A percentile compares a stretch with the other conserved stretches of the same genome.
phyloP scores from a whole-genome alignment of 2,329 filamentous ascomycete genomes.

The Talaromyces sp. region DNA sequence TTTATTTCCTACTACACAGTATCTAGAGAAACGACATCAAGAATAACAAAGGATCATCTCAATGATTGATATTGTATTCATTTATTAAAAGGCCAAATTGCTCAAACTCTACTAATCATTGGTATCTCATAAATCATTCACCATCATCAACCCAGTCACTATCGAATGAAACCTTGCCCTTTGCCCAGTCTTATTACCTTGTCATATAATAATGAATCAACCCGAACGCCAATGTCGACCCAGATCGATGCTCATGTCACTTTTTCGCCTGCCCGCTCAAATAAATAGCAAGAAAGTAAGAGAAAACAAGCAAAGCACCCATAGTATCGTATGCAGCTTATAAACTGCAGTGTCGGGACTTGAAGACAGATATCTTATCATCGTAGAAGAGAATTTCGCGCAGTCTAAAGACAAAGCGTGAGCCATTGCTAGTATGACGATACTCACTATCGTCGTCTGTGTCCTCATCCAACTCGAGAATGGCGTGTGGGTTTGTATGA shows the following conservation, averaged over 20 bases:
- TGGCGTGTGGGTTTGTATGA: conserved; percentile 21
- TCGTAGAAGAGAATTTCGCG: conserved; percentile 80
- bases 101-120: conserved; percentile 5
- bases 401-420: conserved; percentile 53
- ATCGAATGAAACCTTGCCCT: background rate
- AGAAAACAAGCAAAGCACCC: background rate
- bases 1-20: no score
- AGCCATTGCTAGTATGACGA: conserved; percentile 44
- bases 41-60: no score
- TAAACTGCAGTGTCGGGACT: conserved; percentile 59
- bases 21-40: no score
- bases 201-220: background rate
- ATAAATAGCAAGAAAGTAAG: background rate
- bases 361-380: conserved; percentile 76
- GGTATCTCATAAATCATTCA: conserved; percentile 13
- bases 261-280: background rate
- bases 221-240: background rate
- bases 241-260: background rate
- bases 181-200: background rate
- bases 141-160: background rate
- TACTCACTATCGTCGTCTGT: conserved; percentile 47
- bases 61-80: background rate
- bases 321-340: conserved; percentile 19
- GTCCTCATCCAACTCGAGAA: conserved; percentile 27
- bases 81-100: background rate